Evolutionary conservation across 192 early-diverging fungal genomes (phyloP), one percentile per base, ranked within the genome.

Genomic region (Rhizoclosmatium sp.): DNA sequence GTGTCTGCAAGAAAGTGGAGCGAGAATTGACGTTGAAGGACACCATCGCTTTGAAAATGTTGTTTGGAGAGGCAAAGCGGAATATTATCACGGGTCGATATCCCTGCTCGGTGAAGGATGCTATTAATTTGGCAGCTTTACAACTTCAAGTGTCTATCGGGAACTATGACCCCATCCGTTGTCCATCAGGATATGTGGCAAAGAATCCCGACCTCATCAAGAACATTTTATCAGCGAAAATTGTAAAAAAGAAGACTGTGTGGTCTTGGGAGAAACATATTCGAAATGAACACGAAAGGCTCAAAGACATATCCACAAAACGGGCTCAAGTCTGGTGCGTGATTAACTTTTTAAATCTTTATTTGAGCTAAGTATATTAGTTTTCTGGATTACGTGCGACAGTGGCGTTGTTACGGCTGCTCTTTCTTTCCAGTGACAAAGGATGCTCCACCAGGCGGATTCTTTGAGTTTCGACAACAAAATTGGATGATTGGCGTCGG

Each of bases 11-110:
- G 61, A 59, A 67, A 19, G 49, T 51, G 9, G 60, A 71, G 3
- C 39, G 56, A 12, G 87, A 86, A 59, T 60, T 71, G 14, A 51
- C 39, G 3, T 42, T 75, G 48, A 80, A 79, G 21, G 86, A 87
- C 23, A 76, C 78, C 21, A 69, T 73, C 16, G 84, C 79, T 3
- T 79, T 90, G 5, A 78, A 80, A 23, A 75, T 90, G 23, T 59
- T 90, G 40, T 90, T 83, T 76, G 89, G 87, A 19, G 89, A 91
- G 84, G 89, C 89, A 4, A 89, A 86, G 67, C 80, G 86, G 21
- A 91, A 91, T 70, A 82, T 87, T 41, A 70, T 88, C 41, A 83
- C 83, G 0, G 82, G 85, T 3, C 79, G 87, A 62, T 91, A 87
- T 71, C 77, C 83, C 4, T 91, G 89, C 78, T 81, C 84, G 2